phyloP scores from a whole-genome alignment of 805 yeast species.

The Candida yuanshanica region DNA sequence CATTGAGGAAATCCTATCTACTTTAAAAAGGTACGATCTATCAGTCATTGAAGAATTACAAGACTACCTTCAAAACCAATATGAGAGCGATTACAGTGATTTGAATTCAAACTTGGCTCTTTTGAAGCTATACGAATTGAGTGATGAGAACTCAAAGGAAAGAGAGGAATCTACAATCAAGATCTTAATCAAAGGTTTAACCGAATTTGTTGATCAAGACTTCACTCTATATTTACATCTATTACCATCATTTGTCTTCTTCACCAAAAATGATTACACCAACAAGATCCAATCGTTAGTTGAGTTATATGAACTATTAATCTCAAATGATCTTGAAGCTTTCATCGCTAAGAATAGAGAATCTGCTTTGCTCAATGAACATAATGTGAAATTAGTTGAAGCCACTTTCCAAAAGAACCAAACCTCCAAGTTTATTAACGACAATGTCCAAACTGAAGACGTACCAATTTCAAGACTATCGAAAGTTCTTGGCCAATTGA shows the following conservation, averaged over 20 bases:
- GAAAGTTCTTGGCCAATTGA: slow-evolving; percentile 17
- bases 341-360: slow-evolving; percentile 20
- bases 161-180: slow-evolving; percentile 35
- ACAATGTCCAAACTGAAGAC: slow-evolving; percentile 18
- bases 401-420: slow-evolving; percentile 17
- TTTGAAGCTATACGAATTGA: slow-evolving; percentile 35
- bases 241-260: slow-evolving; percentile 34
- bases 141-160: slow-evolving; percentile 29
- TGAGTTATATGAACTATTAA: slow-evolving; percentile 19
- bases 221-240: slow-evolving; percentile 39
- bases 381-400: slow-evolving; percentile 12
- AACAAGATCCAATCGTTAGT: slow-evolving; percentile 22
- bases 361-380: slow-evolving; percentile 14
- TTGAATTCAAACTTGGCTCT: slow-evolving; percentile 41
- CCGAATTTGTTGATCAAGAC: slow-evolving; percentile 36
- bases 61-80: slow-evolving; percentile 37
- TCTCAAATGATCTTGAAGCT: slow-evolving; percentile 16
- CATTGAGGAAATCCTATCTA: slow-evolving; percentile 33
- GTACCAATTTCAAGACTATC: slow-evolving; percentile 20
- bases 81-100: slow-evolving; percentile 31
- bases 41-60: slow-evolving; percentile 37
- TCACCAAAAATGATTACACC: slow-evolving; percentile 20
- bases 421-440: slow-evolving; percentile 16
- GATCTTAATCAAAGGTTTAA: slow-evolving; percentile 35
- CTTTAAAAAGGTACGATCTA: slow-evolving; percentile 40